phyloP scores from a whole-genome alignment of 495 filamentous ascomycete genomes.

The Aspergillus sclerotiicarbonarius region DNA sequence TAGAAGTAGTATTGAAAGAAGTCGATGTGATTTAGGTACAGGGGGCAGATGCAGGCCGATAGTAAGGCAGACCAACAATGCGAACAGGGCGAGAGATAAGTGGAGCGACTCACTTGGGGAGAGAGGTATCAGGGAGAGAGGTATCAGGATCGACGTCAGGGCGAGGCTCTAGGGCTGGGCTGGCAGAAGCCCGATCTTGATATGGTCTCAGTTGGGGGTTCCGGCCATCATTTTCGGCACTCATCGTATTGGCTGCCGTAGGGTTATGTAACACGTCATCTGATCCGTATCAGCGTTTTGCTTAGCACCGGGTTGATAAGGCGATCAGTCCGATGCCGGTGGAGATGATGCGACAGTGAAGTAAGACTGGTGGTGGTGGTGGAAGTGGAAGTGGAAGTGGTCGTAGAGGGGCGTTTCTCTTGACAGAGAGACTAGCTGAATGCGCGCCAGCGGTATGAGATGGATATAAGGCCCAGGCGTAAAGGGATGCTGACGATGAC shows the following conservation, averaged over 20 bases:
- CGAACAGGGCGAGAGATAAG: neutral
- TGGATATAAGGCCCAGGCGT: neutral
- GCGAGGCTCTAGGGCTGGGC: neutral
- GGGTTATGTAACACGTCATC: conserved; percentile 25
- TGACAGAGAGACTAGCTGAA: too few species aligned
- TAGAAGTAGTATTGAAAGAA: neutral
- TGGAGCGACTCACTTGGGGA: conserved; percentile 14
- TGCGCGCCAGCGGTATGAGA: too few species aligned
- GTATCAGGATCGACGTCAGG: conserved; percentile 1
- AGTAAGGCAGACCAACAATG: neutral
- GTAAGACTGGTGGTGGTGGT: neutral
- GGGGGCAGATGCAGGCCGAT: neutral
- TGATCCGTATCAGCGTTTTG: conserved; percentile 13
- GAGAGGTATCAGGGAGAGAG: conserved; percentile 11
- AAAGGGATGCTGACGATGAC: neutral
- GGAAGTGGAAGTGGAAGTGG: too few species aligned
- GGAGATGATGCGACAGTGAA: neutral
- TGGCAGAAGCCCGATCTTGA: conserved; percentile 12
- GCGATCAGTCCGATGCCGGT: neutral
- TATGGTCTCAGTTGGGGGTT: conserved; percentile 13
- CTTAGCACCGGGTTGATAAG: neutral
- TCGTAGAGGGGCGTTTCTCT: too few species aligned
- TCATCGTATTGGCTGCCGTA: conserved; percentile 21
- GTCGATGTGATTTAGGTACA: conserved; percentile 11
- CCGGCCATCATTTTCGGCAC: conserved; percentile 18